Base-by-base conservation (phyloP, 2,329 filamentous ascomycete genomes). In the Ilyonectria mors-panacis region DNA sequence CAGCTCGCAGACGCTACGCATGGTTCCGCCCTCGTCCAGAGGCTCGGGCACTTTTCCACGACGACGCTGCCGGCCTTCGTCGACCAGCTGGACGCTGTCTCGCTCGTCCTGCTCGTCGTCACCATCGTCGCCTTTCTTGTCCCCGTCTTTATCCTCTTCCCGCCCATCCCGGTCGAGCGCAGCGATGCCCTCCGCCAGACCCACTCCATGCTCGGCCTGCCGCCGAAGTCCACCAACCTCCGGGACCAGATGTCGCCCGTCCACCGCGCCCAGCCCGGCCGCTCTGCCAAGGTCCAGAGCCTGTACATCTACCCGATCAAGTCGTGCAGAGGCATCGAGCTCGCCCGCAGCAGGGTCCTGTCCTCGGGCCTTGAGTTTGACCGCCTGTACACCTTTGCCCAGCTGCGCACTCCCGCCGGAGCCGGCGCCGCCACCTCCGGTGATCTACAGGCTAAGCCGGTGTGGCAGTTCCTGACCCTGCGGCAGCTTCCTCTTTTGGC, bases 301-400 rank as follows among this genome's bases (percentile, higher is more conserved):
- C 84, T 97, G 58, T 91, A 91, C 82, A 87, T 94, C 66, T 95
- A 96, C 79, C 94, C 95, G 1, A 82, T 97, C 78, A 95, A 97
- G 82, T 94, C 92, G 63, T 97, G 94, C 78, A 85, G 84, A 63
- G 93, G 92, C 30, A 89, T 97, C 61, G 93, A 96, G 81, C 80
- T 97, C 53, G 82, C 87, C 58, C 82, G 86, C 67, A 88, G 88
- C 66, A 87, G 88, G 60, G 86, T 96, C 17, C 81, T 93, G 51
- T 83, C 88, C 6, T 89, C 88, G 2, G 94, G 94, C 2, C 85
- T 97, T 63, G 88, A 92, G 77, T 93, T 92, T 79, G 94, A 98
- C 80, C 89, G 94, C 6, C 88, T 95, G 72, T 97, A 94, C 83
- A 92, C 90, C 54, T 93, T 98, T 77, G 94, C 93, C 2, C 92